phyloP scores from a whole-genome alignment of 352 stramenopile species.

The Globisporangium mamillatum region DNA sequence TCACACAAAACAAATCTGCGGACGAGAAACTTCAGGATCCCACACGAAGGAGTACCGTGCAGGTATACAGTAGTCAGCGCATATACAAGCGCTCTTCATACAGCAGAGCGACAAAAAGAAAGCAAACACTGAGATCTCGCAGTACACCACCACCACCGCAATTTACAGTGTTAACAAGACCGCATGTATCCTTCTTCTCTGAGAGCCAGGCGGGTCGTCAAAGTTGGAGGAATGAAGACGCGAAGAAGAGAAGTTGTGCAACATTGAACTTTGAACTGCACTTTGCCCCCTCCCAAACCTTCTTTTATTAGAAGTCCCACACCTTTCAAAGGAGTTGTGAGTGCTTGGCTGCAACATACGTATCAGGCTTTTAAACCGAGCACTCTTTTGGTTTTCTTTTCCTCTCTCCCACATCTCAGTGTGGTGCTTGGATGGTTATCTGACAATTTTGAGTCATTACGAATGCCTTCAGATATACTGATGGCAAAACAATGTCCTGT shows the following conservation, averaged over 20 bases:
- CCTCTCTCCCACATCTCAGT: background rate
- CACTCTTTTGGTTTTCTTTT: background rate
- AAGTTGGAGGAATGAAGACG: background rate
- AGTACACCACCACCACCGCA: background rate
- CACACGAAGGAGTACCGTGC: background rate
- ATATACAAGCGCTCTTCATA: background rate
- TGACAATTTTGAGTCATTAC: background rate
- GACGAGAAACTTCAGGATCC: conserved; percentile 16
- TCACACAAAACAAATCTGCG: background rate
- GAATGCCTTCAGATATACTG: background rate
- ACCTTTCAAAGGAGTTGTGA: background rate
- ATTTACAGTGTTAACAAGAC: background rate
- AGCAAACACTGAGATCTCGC: background rate
- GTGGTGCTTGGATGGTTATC: background rate
- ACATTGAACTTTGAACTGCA: background rate
- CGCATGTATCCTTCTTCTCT: background rate
- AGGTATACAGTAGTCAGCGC: background rate
- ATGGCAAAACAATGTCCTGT: too few species aligned
- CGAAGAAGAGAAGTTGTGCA: background rate
- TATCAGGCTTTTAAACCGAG: background rate
- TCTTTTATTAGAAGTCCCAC: background rate
- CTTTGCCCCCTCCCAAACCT: background rate
- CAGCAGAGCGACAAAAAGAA: background rate
- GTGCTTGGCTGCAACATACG: background rate
- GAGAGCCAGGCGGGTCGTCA: background rate